Conservation (phyloP, 306 rosid genomes). For the Senna tora region DNA sequence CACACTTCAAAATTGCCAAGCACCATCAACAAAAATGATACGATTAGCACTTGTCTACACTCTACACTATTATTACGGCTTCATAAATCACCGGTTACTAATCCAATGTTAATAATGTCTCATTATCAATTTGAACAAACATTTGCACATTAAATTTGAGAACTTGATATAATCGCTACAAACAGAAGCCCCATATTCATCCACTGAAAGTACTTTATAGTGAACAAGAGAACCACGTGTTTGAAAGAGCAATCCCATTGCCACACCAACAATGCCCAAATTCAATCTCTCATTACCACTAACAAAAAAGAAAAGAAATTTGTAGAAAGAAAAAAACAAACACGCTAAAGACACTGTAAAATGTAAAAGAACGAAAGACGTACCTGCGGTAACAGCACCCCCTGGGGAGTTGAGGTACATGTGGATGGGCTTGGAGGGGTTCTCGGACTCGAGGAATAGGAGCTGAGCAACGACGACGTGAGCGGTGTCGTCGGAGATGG, state of each 20-base stretch:
- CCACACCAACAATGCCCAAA: not conserved
- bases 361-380: not conserved
- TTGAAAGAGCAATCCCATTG: not conserved
- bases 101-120: not conserved
- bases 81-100: not conserved
- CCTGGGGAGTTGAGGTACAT: conserved; percentile 98
- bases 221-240: not conserved
- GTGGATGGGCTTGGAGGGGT: conserved; percentile 86
- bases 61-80: not conserved
- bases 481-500: conserved; percentile 89
- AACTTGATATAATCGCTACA: not conserved
- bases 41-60: not conserved
- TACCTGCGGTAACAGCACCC: conserved; percentile 93
- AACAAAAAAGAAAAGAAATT: not conserved
- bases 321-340: not conserved
- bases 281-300: not conserved
- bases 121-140: not conserved
- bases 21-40: not conserved
- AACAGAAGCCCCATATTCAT: not conserved
- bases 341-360: not conserved
- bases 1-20: not conserved
- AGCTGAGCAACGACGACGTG: conserved; percentile 99
- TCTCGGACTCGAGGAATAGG: conserved; percentile 92
- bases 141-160: not conserved
- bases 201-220: not conserved